Conservation (phyloP, 2,329 filamentous ascomycete genomes). For the Alternaria novae-zelandiae region DNA sequence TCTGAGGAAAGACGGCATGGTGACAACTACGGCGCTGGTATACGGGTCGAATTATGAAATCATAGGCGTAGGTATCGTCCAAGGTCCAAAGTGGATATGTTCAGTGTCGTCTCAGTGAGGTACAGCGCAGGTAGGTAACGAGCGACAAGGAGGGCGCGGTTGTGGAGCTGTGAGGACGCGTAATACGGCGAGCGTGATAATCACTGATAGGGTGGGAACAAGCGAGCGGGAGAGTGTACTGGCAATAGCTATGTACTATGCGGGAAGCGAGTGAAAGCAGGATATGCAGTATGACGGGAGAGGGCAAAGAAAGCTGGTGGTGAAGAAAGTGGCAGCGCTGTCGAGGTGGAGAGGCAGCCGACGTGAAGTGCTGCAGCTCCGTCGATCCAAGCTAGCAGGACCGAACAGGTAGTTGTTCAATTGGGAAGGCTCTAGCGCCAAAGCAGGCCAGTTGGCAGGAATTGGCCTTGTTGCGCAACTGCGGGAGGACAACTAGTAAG, state of each 20-base stretch:
- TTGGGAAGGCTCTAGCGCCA: not conserved
- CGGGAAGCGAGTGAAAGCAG: constrained; percentile 32
- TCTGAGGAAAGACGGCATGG: constrained; percentile 70
- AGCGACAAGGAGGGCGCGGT: constrained; percentile 16
- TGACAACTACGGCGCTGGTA: constrained; percentile 15
- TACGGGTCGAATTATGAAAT: constrained; percentile 12
- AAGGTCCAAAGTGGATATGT: not conserved
- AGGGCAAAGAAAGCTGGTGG: constrained; percentile 16
- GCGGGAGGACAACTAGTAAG: not conserved
- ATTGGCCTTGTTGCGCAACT: constrained; percentile 3
- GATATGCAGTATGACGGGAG: constrained; percentile 13
- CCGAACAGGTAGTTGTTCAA: constrained; percentile 5
- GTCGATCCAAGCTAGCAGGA: constrained; percentile 14
- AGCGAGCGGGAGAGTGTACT: constrained; percentile 24
- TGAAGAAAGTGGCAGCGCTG: constrained; percentile 6
- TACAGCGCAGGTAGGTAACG: constrained; percentile 9
- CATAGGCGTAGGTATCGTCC: constrained; percentile 15
- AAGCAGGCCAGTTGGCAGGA: not conserved
- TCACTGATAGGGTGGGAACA: constrained; percentile 18
- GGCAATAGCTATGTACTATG: constrained; percentile 22
- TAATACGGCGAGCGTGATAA: constrained; percentile 31
- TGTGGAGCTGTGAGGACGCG: constrained; percentile 29
- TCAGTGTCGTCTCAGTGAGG: not conserved
- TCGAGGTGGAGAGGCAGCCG: constrained; percentile 6
- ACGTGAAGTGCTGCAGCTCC: constrained; percentile 10